These are phyloP conservation scores for Lasiosphaeria hispida DNA, from an alignment of 495 filamentous ascomycete genomes.

Conservation along the genomic window DNA sequence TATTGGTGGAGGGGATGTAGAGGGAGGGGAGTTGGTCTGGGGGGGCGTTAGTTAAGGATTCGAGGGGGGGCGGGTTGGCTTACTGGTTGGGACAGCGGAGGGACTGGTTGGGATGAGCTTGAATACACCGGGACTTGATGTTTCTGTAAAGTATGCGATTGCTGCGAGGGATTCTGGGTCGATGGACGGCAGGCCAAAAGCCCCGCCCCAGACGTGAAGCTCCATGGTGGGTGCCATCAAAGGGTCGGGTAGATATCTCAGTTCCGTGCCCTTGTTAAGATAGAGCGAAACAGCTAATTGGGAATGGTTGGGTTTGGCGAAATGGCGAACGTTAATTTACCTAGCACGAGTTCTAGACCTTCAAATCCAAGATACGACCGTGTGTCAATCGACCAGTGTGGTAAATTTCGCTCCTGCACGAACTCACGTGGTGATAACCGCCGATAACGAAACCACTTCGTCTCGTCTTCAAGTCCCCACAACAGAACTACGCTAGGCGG, in stretches of 20 bases:
- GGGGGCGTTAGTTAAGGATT: not conserved
- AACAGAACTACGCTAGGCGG: not conserved
- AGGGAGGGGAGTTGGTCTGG: slow-evolving; percentile 75
- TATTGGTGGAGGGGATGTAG: slow-evolving; percentile 50
- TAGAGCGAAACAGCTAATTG: not conserved
- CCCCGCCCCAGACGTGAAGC: slow-evolving; percentile 90
- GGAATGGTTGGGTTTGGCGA: not conserved
- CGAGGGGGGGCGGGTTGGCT: slow-evolving; percentile 26
- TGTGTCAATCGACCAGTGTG: not conserved
- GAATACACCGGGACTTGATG: slow-evolving; percentile 62
- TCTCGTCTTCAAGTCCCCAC: not conserved
- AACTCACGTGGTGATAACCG: slow-evolving; percentile 12
- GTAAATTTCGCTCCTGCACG: slow-evolving; percentile 2
- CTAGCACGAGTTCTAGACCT: too few species aligned
- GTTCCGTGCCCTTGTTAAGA: not conserved
- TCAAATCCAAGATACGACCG: not conserved
- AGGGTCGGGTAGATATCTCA: too few species aligned
- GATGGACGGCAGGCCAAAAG: slow-evolving; percentile 82
- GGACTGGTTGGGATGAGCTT: slow-evolving; percentile 71
- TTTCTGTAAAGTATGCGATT: slow-evolving; percentile 65
- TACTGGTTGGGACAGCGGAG: slow-evolving; percentile 73
- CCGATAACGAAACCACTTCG: not conserved
- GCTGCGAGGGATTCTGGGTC: slow-evolving; percentile 83
- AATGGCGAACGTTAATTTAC: not conserved
- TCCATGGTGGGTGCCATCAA: slow-evolving; percentile 48